Base-by-base conservation (phyloP, 768 basidiomycete genomes). In the Mycena olivaceomarginata region DNA sequence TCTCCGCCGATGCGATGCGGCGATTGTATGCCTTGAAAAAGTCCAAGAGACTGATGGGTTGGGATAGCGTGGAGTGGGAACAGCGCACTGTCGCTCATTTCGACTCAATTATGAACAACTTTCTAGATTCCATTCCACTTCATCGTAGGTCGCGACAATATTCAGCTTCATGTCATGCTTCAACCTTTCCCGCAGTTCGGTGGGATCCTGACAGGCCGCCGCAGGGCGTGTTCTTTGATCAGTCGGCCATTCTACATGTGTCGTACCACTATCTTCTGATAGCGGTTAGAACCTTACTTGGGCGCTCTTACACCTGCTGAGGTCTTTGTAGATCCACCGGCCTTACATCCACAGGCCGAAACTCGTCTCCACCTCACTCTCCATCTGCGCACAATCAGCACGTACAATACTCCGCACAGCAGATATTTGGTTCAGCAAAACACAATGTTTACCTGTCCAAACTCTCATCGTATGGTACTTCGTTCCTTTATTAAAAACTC, bases 61-160 rank as follows among this genome's bases (percentile, higher is more conserved):
- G 85, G 20, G 78, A 92, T 89, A 86, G 92, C 86, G 73, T 90
- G 87, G 84, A 93, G 86, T 86, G 91, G 90, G 89, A 91, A 67
- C 86, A 88, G 66, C 85, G 87, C 6, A 88, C 91, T 53, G 91
- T 94, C 9, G 86, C 92, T 15, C 90, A 92, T 68, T 84, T 94
- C 13, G 93, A 94, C 81, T 92, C 91, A 2, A 88, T 91, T 0
- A 84, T 95, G 78, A 80, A 88, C 90, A 76, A 89, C 22, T 95
- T 94, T 92, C 87, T 92, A 31, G 91, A 93, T 65, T 84, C 87
- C 1, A 83, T 94, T 2, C 94, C 94, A 1, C 85, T 89, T 43
- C 90, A 92, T 74, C 82, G 92, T 92, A 74, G 43, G 87, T 85
- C 13, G 7, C 1, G 43, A 53, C 51, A 25, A 25, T 37, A 16